A percentile compares a stretch with the other conserved stretches of the same genome.
Evolutionary conservation across 225 moss, liverwort and hornwort species (phyloP).

Genomic region (Polytrichum commune): DNA sequence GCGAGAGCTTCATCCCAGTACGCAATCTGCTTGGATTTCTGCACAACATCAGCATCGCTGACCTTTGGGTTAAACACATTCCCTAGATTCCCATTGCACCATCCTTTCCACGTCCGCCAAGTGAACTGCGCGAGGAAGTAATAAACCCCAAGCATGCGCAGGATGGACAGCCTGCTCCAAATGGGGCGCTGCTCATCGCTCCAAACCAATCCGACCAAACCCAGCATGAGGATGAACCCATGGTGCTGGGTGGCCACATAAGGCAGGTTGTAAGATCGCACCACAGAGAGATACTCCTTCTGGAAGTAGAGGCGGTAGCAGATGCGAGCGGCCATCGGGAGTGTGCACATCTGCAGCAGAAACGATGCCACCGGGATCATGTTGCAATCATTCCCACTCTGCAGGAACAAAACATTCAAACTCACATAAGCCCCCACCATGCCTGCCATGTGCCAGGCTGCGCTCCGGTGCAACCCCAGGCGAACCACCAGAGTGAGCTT

Average conservation of each 20-base stretch:
- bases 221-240: conserved; percentile 16
- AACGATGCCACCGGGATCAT: background rate
- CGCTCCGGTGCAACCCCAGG: conserved; percentile 15
- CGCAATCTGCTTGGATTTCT: conserved; percentile 7
- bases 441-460: conserved; percentile 5
- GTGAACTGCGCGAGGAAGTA: conserved; percentile 2
- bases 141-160: conserved; percentile 12
- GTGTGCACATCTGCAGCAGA: conserved; percentile 3
- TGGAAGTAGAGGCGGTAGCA: background rate
- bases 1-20: conserved; percentile 10
- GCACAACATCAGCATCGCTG: background rate
- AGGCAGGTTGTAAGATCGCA: conserved; percentile 12
- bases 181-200: background rate
- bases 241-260: conserved; percentile 19
- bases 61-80: conserved; percentile 13
- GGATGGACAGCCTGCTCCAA: conserved; percentile 1
- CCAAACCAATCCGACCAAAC: conserved; percentile 5
- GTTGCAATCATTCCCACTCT: background rate
- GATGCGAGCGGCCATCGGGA: conserved; percentile 17
- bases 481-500: conserved; percentile 12
- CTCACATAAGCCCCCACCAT: conserved; percentile 5
- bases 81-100: background rate
- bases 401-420: background rate
- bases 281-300: conserved; percentile 4
- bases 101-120: conserved; percentile 10